These are phyloP conservation scores for Oemleria cerasiformis DNA, from an alignment of 306 rosid species.

Conservation along the genomic window DNA sequence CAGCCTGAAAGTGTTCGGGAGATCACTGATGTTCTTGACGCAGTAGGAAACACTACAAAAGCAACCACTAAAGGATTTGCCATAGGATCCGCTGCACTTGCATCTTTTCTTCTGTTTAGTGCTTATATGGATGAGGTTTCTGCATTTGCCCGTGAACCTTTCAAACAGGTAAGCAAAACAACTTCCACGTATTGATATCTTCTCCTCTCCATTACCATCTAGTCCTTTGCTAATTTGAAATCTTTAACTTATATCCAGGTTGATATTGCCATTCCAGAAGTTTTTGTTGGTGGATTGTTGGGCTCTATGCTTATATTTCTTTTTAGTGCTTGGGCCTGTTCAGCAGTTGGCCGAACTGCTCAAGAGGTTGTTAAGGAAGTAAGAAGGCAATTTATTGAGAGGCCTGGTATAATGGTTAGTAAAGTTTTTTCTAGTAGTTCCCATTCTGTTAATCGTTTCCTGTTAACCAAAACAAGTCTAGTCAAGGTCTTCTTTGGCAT, in stretches of 20 bases:
- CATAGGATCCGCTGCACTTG: constrained; percentile 98
- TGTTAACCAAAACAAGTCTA: background rate
- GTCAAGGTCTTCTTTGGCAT: background rate
- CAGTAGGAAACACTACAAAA: constrained; percentile 96
- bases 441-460: background rate
- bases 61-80: constrained; percentile 99
- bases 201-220: constrained; percentile 9
- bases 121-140: constrained; percentile 99
- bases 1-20: constrained; percentile 99
- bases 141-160: constrained; percentile 67
- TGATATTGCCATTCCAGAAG: constrained; percentile 98
- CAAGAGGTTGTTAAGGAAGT: constrained; percentile 99
- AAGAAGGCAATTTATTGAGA: constrained; percentile 93
- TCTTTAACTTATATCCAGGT: constrained; percentile 54
- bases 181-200: background rate
- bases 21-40: constrained; percentile 95
- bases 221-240: constrained; percentile 22
- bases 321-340: constrained; percentile 96
- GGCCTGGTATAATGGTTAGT: constrained; percentile 99
- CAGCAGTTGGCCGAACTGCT: constrained; percentile 98
- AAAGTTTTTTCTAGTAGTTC: constrained; percentile 25
- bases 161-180: constrained; percentile 67
- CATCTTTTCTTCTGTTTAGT: constrained; percentile 96
- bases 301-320: constrained; percentile 97
- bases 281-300: constrained; percentile 84